Evolutionary conservation across 2,329 filamentous ascomycete species (phyloP), one percentile per base, ranked within the genome.

Genomic region (Epichloe elymi): DNA sequence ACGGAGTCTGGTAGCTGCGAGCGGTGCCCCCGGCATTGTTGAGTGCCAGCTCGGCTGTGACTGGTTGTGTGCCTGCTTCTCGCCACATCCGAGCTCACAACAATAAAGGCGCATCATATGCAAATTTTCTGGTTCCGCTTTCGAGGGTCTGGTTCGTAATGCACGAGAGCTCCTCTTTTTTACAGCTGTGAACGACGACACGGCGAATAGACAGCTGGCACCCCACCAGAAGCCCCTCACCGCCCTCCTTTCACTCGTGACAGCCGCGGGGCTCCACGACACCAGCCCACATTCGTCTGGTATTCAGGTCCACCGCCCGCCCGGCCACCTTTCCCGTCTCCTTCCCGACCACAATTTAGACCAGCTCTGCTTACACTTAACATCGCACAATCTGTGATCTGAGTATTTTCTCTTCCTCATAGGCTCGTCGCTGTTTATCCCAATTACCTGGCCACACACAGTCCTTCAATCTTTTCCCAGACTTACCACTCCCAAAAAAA

Each of bases 401-500:
- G 19, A 43, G 30, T 30, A 30, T 30, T 15, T 39, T 11, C 38
- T 19, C 33, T 33, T 39, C 38, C 6, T 11, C 17, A 48, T 12
- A 26, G 30, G 30, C 14, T 43, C n/a, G 42, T 43, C 30, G 11
- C 17, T 30, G 38, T 47, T 17, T 15, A 8, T 43, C 33, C 19
- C 15, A 30, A 33, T 26, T 3, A 5, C n/a, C 38, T 37, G 36
- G 44, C 33, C n/a, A 46, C 4, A 23, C 19, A 7, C 14, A 19
- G 41, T n/a, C 35, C 30, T 35, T 20, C 44, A 30, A 51, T 33
- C 8, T 20, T 42, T 43, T 30, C 44, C 47, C 51, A 51, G 53
- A 53, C 53, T 50, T 51, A 54, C 52, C 20, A 41, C 35, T 11
- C n/a, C 8, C 23, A 15, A 20, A 26, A 30, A 35, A 47, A 41